These are phyloP conservation scores for Drechslera avenae DNA, from an alignment of 2,329 filamentous ascomycete species.

Conservation along the genomic window DNA sequence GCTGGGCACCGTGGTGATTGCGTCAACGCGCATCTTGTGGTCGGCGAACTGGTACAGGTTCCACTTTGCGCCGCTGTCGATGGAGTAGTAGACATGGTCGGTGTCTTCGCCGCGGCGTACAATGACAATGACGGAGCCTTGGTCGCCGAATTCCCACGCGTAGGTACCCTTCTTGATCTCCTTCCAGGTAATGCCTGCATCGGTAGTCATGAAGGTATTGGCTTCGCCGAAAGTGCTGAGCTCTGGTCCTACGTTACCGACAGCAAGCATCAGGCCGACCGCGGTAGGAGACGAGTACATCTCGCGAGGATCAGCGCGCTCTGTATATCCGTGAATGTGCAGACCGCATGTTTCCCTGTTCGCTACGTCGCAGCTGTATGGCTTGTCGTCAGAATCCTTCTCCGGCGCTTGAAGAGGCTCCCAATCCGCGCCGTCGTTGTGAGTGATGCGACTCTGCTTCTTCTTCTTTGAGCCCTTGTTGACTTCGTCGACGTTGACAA, in stretches of 20 bases:
- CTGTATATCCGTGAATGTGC: constrained; percentile 94
- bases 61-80: constrained; percentile 84
- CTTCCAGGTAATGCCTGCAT: constrained; percentile 89
- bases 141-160: constrained; percentile 94
- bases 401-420: constrained; percentile 72
- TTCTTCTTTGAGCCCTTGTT: constrained; percentile 72
- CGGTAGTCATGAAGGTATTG: constrained; percentile 87
- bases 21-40: constrained; percentile 70
- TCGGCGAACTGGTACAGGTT: constrained; percentile 73
- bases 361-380: constrained; percentile 69
- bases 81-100: constrained; percentile 73
- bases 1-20: constrained; percentile 86
- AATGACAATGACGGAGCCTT: constrained; percentile 89
- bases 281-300: constrained; percentile 89
- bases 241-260: constrained; percentile 84
- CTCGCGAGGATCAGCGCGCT: constrained; percentile 78
- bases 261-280: constrained; percentile 86
- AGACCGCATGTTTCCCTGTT: constrained; percentile 73
- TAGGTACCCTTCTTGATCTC: constrained; percentile 85
- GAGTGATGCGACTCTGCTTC: constrained; percentile 88
- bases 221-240: constrained; percentile 72
- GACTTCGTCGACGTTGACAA: constrained; percentile 72
- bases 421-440: constrained; percentile 96
- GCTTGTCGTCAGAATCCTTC: constrained; percentile 72
- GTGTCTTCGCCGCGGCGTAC: constrained; percentile 73